Base-by-base conservation (phyloP, 1,284 basidiomycete genomes). In the Golubevia sp. region DNA sequence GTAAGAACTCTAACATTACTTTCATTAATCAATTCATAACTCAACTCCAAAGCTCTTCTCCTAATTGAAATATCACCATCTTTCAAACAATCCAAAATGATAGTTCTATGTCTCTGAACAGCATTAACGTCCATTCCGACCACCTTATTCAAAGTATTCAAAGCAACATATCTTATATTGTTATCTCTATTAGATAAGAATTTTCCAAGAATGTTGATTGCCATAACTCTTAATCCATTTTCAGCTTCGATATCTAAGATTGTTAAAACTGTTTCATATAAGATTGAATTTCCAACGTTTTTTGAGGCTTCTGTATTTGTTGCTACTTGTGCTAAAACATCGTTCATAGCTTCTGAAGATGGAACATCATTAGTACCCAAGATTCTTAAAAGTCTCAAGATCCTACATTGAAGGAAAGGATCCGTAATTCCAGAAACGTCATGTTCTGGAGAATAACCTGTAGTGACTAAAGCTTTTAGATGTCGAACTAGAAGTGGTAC, bases 371-470 rank as follows among this genome's bases (percentile, higher is more conserved):
- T 92, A 75, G 88, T 90, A 5, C 96, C 97, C 6, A 99, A 88
- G 30, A 98, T 82, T 30, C 95, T 89, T 50, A 99, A 86, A 25
- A 99, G 86, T n/a, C 94, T 91, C n/a, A 99, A 86, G 52, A 97
- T 90, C 85, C 99, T 99, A 79, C 96, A 91, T 85, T 99, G 96
- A 15, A 99, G 87, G 88, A 99, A 99, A 1, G 97, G 97, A 84
- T 99, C 97, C 24, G 96, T 98, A 84, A 99, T 96, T 27, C 97
- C 97, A 26, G 93, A 93, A n/a, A 99, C 97, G 76, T 99, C 97
- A 81, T 99, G 97, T 84, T 99, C 97, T 23, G 97, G 96, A 72
- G 94, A 97, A 85, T 98, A 98, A 20, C 96, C 96, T 1, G 96
- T 97, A 0, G 96, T 95, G 55, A 94, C 93, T 54, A 99, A 87